Percentiles rank a stretch among this genome's conserved stretches.
Evolutionary conservation across 2,329 filamentous ascomycete genomes (phyloP).

Genomic region (Aspergillus puulaauensis): DNA sequence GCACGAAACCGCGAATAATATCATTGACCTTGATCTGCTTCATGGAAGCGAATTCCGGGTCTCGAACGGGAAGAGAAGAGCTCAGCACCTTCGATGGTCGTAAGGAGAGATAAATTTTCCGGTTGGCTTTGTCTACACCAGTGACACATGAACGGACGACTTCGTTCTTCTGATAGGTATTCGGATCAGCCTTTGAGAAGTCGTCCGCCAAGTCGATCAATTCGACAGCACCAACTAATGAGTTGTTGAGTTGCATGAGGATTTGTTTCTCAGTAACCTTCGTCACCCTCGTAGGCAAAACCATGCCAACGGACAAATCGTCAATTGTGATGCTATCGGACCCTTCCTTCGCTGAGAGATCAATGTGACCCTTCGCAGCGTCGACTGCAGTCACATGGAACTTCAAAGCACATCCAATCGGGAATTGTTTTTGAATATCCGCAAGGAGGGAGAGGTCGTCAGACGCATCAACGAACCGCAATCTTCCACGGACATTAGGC

Average conservation of each 20-base stretch:
- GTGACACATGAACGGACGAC: slow-evolving; percentile 84
- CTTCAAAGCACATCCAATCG: slow-evolving; percentile 82
- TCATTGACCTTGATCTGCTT: slow-evolving; percentile 75
- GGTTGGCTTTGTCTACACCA: slow-evolving; percentile 77
- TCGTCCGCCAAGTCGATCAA: slow-evolving; percentile 84
- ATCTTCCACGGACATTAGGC: slow-evolving; percentile 80
- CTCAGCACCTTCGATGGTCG: slow-evolving; percentile 87
- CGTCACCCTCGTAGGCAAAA: slow-evolving; percentile 79
- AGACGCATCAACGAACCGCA: slow-evolving; percentile 79
- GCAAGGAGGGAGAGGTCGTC: slow-evolving; percentile 79
- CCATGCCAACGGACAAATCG: slow-evolving; percentile 73
- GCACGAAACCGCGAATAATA: slow-evolving; percentile 86
- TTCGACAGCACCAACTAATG: slow-evolving; percentile 74
- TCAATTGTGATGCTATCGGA: slow-evolving; percentile 65
- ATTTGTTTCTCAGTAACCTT: slow-evolving; percentile 82
- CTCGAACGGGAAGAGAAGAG: slow-evolving; percentile 76
- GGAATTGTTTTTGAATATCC: slow-evolving; percentile 76
- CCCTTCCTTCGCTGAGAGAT: slow-evolving; percentile 75
- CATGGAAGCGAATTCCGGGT: slow-evolving; percentile 71
- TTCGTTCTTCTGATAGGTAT: slow-evolving; percentile 77
- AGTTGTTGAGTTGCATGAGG: slow-evolving; percentile 80
- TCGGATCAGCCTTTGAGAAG: slow-evolving; percentile 75
- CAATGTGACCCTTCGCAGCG: slow-evolving; percentile 69
- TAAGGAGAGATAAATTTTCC: slow-evolving; percentile 76
- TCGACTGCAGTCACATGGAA: slow-evolving; percentile 77